Conservation (phyloP, 106 monocot species). For the Agapanthus africanus region DNA sequence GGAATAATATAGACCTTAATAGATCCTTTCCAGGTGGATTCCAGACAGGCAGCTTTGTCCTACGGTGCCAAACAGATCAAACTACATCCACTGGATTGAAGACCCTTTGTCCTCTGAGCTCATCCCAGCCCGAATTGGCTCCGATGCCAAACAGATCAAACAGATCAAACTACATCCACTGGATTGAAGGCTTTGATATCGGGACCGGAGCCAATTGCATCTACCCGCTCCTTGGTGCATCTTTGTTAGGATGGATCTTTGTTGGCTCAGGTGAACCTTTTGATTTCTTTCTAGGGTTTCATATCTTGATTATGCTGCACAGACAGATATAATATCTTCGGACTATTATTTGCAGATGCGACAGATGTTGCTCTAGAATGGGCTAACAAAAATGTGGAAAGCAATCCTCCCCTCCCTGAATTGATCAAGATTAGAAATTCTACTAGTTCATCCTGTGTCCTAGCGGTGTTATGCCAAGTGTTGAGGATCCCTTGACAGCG, state of each 20-base stretch:
- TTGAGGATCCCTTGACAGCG: no score
- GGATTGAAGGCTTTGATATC: constrained; percentile 91
- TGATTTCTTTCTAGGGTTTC: no score
- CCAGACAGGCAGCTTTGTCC: constrained; percentile 95
- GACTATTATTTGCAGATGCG: constrained; percentile 58
- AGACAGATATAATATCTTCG: no score
- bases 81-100: constrained; percentile 92
- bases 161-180: constrained; percentile 87
- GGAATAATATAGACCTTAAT: constrained; percentile 1
- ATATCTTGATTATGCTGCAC: no score
- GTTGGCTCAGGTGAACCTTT: constrained; percentile 65
- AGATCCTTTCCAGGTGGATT: constrained; percentile 66
- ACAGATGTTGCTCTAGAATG: constrained; percentile 84
- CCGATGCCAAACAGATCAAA: constrained; percentile 46
- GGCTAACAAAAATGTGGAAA: constrained; percentile 80
- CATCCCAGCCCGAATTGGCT: constrained; percentile 21
- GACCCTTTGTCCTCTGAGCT: constrained; percentile 73
- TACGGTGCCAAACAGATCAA: constrained; percentile 78
- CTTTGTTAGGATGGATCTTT: constrained; percentile 82
- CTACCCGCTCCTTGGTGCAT: constrained; percentile 89
- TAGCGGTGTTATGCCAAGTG: no score
- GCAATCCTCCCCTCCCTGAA: constrained; percentile 68
- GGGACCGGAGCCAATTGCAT: constrained; percentile 97
- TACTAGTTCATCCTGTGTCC: no score
- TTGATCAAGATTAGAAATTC: constrained; percentile 77